Evolutionary conservation across 2,329 filamentous ascomycete genomes (phyloP).

Genomic region (Colletotrichum phormii): DNA sequence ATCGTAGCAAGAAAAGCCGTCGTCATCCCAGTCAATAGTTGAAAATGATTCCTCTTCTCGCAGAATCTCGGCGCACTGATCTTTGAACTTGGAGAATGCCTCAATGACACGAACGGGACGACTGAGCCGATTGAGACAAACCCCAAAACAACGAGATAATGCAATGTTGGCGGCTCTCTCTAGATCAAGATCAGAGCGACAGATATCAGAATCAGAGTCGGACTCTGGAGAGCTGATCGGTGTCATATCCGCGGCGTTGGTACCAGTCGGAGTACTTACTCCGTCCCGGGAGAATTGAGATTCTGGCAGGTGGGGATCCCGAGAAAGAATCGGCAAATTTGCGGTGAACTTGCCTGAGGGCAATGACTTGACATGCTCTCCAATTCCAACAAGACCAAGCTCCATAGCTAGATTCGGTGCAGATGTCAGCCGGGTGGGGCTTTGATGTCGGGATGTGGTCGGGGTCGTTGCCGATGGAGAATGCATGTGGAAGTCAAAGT

Average conservation of each 20-base stretch:
- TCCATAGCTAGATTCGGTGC: neutral
- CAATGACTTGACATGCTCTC: neutral
- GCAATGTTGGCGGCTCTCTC: conserved; percentile 7
- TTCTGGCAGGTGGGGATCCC: neutral
- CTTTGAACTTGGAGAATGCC: conserved; percentile 1
- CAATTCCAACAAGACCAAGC: neutral
- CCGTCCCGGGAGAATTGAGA: neutral
- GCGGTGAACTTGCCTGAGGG: neutral
- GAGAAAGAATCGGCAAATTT: neutral
- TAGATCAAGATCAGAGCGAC: neutral
- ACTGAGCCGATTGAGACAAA: neutral
- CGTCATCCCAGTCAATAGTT: conserved; percentile 6
- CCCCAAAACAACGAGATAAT: conserved; percentile 2
- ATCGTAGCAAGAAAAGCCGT: conserved; percentile 9
- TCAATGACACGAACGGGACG: neutral
- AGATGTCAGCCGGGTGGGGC: neutral
- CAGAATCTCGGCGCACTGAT: neutral
- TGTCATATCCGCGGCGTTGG: too few relatives aligned
- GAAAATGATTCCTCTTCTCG: neutral
- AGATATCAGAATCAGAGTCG: neutral
- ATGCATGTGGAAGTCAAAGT: neutral
- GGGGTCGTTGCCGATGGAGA: conserved; percentile 3
- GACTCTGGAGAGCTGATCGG: neutral
- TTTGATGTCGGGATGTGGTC: neutral
- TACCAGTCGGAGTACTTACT: neutral